Conservation (phyloP, 2,329 filamentous ascomycete genomes). For the Delphinella strobiligena region DNA sequence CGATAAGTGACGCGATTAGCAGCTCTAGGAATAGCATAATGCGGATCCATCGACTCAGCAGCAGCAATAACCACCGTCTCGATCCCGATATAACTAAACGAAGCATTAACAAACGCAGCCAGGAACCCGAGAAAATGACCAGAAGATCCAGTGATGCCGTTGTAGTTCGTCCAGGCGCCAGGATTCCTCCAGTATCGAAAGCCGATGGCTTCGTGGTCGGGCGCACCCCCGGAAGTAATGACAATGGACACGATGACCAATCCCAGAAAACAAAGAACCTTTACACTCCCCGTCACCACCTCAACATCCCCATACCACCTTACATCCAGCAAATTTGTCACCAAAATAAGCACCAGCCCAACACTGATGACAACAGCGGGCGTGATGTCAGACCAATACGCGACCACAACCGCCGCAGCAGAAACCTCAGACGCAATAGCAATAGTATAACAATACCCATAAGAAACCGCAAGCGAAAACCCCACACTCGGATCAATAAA, state of each 20-base stretch:
- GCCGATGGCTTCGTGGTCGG: slow-evolving; percentile 21
- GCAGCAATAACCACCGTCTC: slow-evolving; percentile 44
- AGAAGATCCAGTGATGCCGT: slow-evolving; percentile 20
- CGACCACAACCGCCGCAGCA: slow-evolving; percentile 15
- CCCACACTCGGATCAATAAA: slow-evolving; percentile 35
- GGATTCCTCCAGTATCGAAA: slow-evolving; percentile 14
- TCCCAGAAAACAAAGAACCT: slow-evolving; percentile 26
- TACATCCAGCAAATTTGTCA: slow-evolving; percentile 15
- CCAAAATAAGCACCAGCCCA: slow-evolving; percentile 12
- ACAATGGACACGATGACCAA: slow-evolving; percentile 26
- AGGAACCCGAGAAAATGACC: slow-evolving; percentile 19
- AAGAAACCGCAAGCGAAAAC: slow-evolving; percentile 23
- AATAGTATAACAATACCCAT: slow-evolving; percentile 18
- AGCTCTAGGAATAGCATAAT: slow-evolving; percentile 40
- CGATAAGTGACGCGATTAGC: slow-evolving; percentile 41
- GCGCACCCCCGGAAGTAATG: slow-evolving; percentile 28
- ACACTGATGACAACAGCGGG: slow-evolving; percentile 12
- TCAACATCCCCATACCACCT: slow-evolving; percentile 13
- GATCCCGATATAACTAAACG: slow-evolving; percentile 40
- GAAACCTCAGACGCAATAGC: slow-evolving; percentile 16
- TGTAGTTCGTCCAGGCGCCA: slow-evolving; percentile 19
- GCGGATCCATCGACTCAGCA: slow-evolving; percentile 41
- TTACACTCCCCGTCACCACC: slow-evolving; percentile 16
- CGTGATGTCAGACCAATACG: slow-evolving; percentile 15
- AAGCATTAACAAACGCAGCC: slow-evolving; percentile 23